These are phyloP conservation scores for Tylopilus orsonianus DNA, from an alignment of 1,284 basidiomycete genomes.

Conservation along the genomic window DNA sequence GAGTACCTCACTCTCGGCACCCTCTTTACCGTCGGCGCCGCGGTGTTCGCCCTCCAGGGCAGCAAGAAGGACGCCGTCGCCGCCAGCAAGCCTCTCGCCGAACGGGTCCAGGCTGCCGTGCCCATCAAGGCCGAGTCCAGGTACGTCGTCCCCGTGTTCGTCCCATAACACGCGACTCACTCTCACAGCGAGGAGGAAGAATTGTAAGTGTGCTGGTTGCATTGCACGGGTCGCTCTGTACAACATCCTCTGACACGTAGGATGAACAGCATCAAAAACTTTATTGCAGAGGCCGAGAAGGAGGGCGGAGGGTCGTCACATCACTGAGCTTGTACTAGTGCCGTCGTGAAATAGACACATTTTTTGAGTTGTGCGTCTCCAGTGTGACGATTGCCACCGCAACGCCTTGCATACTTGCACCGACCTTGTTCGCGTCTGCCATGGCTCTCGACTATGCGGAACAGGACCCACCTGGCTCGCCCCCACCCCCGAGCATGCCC, in stretches of 20 bases:
- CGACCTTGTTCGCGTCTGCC: neutral
- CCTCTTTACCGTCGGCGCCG: slow-evolving; percentile 51
- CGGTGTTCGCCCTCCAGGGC: slow-evolving; percentile 52
- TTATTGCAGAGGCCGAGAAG: slow-evolving; percentile 78
- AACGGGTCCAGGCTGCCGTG: slow-evolving; percentile 59
- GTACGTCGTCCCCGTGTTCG: slow-evolving; percentile 40
- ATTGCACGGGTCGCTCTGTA: slow-evolving; percentile 23
- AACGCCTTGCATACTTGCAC: neutral
- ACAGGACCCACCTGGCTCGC: too few relatives aligned
- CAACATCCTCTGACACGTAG: slow-evolving; percentile 41
- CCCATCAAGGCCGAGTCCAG: slow-evolving; percentile 63
- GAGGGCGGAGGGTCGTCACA: slow-evolving; percentile 43
- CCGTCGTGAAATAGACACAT: slow-evolving; percentile 8
- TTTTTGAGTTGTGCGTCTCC: neutral
- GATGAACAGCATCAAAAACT: slow-evolving; percentile 69
- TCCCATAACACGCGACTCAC: slow-evolving; percentile 5
- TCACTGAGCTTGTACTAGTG: slow-evolving; percentile 24
- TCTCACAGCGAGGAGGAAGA: slow-evolving; percentile 61
- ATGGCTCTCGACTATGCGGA: neutral
- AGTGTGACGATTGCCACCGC: neutral
- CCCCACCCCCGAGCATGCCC: neutral
- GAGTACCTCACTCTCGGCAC: slow-evolving; percentile 74
- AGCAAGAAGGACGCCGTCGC: slow-evolving; percentile 49
- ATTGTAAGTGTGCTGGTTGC: slow-evolving; percentile 53
- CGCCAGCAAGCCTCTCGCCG: slow-evolving; percentile 42